phyloP scores from a whole-genome alignment of 176 grass and related monocot species.

The Musa schizocarpa region DNA sequence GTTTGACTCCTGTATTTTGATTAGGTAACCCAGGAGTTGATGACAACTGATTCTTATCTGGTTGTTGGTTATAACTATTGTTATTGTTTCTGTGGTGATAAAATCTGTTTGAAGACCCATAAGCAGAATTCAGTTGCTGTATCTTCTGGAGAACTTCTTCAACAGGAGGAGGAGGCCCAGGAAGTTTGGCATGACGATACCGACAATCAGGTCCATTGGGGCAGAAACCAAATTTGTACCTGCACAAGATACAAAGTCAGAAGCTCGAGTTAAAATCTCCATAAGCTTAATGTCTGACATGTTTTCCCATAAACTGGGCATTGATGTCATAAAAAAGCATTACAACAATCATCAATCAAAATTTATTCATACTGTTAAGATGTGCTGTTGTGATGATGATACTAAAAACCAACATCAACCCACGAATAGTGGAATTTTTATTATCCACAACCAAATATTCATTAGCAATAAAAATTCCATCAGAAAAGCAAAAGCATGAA shows the following conservation, averaged over 20 bases:
- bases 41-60: conserved; percentile 49
- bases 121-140: conserved; percentile 38
- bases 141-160: conserved; percentile 95
- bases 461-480: too few relatives aligned
- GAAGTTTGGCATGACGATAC: conserved; percentile 67
- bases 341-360: background rate
- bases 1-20: conserved; percentile 39
- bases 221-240: conserved; percentile 99
- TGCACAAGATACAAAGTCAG: conserved; percentile 20
- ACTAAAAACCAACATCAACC: too few relatives aligned
- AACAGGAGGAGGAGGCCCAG: conserved; percentile 49
- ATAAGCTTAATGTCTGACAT: background rate
- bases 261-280: background rate
- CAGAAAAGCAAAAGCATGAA: too few relatives aligned
- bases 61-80: conserved; percentile 54
- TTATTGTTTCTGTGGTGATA: conserved; percentile 60
- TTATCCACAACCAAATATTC: too few relatives aligned
- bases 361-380: too few relatives aligned
- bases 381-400: too few relatives aligned
- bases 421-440: too few relatives aligned
- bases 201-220: conserved; percentile 85
- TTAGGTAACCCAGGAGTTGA: conserved; percentile 44
- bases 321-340: background rate
- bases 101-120: conserved; percentile 42
- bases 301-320: background rate